Base-by-base conservation (phyloP, 805 yeast species). In the Peterozyma toletana region DNA sequence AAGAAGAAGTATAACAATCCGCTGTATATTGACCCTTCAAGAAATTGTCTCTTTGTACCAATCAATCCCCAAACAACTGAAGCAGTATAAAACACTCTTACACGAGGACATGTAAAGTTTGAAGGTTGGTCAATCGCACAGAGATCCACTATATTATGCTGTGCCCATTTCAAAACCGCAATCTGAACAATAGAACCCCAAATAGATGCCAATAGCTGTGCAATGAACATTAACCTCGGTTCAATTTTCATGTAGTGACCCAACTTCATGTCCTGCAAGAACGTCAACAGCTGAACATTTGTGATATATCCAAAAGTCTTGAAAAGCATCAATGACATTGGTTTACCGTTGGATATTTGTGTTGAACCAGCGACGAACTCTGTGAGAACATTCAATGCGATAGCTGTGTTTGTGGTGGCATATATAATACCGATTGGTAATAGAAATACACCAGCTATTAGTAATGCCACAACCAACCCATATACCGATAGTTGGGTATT, bases 201-300 rank as follows among this genome's bases (percentile, higher is more conserved):
- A 16, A 70, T 50, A 11, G 77, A 68, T 11, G 75, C 69, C 4
- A 62, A 46, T 35, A 73, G 53, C 56, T 73, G 80, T 16, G 68
- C 80, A 37, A 69, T 59, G 61, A 83, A 80, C 49, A 80, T 63
- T 1, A 78, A 67, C 47, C 79, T 66, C 2, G 87, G 88, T 0
- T 84, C 78, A 15, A 83, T 63, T 50, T 79, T 79, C 54, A 78
- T 58, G 54, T 83, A 83, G 48, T 82, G 86, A 2, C 77, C 86
- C 56, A 77, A 56, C 53, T 82, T 82, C 68, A 76, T 73, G 52
- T 78, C 83, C 9, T 69, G 64, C 30, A 76, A 64, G 54, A 70
- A 78, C 42, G 68, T 63, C 35, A 76, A 67, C 1, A 84, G 83
- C 53, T 78, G 83, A 40, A 71, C 71, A 60, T 73, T 74, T 34